Percentiles rank a stretch among this genome's conserved stretches.
Evolutionary conservation across 345 rosid genomes (phyloP).

Genomic region (Camelina sativa): DNA sequence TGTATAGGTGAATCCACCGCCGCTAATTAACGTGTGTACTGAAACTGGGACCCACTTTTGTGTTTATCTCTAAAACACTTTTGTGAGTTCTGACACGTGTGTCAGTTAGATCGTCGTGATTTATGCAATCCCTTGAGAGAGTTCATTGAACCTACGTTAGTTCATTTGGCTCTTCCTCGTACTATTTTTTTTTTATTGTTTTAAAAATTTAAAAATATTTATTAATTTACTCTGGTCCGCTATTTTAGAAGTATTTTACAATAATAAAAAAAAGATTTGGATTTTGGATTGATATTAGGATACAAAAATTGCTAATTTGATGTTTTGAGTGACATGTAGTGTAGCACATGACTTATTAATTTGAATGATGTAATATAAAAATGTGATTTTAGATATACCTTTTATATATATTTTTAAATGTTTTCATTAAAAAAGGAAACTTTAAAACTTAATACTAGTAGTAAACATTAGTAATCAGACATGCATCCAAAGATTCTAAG

Average conservation of each 20-base stretch:
- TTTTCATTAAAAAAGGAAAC: no score
- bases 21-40: slow-evolving; percentile 39
- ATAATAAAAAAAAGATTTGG: background rate
- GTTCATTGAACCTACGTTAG: slow-evolving; percentile 42
- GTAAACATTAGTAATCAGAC: background rate
- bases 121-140: slow-evolving; percentile 26
- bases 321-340: background rate
- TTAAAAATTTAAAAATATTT: background rate
- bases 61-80: slow-evolving; percentile 34
- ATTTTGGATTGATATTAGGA: background rate
- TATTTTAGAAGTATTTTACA: background rate
- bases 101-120: slow-evolving; percentile 36
- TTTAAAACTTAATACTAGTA: no score
- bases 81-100: slow-evolving; percentile 36
- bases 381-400: no score
- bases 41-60: slow-evolving; percentile 39
- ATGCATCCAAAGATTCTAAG: background rate
- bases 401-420: no score
- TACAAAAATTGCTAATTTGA: background rate
- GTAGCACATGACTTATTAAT: background rate
- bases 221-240: no score
- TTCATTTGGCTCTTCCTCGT: slow-evolving; percentile 41
- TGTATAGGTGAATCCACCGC: slow-evolving; percentile 33
- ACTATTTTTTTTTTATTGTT: background rate
- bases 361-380: background rate